Evolutionary conservation across 2,329 filamentous ascomycete genomes (phyloP).

Genomic region (Aureobasidium melanogenum): DNA sequence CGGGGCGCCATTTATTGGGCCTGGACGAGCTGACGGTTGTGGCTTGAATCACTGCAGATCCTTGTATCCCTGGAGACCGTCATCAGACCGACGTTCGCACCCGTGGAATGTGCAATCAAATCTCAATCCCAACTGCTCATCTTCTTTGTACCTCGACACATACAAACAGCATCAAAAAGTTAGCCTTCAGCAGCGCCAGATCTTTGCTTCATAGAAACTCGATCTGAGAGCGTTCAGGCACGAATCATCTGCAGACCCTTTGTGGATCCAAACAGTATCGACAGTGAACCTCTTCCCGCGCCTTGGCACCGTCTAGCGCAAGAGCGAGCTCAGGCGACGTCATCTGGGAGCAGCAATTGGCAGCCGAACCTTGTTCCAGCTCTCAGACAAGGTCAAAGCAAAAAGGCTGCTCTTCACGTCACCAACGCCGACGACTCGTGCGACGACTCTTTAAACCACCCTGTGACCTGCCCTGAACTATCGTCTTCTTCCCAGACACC

Average conservation of each 20-base stretch:
- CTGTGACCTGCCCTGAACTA: conserved; percentile 3
- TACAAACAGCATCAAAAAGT: background rate
- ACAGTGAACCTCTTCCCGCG: background rate
- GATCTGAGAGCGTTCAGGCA: background rate
- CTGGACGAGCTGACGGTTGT: conserved; percentile 6
- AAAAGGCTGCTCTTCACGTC: background rate
- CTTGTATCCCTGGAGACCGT: conserved; percentile 5
- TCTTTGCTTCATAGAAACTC: background rate
- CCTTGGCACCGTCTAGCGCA: background rate
- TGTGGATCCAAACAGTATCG: background rate
- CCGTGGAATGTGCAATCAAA: background rate
- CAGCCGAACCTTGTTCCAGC: background rate
- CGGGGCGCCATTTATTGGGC: background rate
- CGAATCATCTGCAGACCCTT: background rate
- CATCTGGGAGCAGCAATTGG: background rate
- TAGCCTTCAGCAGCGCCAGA: background rate
- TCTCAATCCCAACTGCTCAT: background rate
- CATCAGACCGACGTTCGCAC: background rate
- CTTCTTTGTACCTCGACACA: background rate
- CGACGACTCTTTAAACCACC: background rate
- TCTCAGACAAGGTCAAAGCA: background rate
- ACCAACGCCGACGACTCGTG: background rate
- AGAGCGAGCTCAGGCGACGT: background rate
- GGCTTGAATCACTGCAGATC: conserved; percentile 1
- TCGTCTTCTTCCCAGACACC: background rate